phyloP scores from a whole-genome alignment of 257 asterid species.

The Forsythia viridissima region DNA sequence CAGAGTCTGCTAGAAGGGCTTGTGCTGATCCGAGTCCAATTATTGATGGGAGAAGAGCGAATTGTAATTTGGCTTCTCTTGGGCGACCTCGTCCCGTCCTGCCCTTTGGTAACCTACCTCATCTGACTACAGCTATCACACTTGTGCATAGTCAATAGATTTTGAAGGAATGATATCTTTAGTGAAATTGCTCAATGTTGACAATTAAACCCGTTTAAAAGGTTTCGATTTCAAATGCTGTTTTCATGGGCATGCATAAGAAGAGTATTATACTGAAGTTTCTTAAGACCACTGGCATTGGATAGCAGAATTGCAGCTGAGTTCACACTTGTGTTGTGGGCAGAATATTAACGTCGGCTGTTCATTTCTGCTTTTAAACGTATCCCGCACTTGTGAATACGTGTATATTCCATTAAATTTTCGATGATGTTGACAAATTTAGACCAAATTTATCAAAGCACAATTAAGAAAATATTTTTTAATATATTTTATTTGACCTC shows the following conservation, averaged over 20 bases:
- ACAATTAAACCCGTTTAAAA: neutral
- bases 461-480: neutral
- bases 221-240: neutral
- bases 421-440: neutral
- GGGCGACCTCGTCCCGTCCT: slow-evolving; percentile 87
- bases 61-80: slow-evolving; percentile 92
- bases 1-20: slow-evolving; percentile 96
- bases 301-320: neutral
- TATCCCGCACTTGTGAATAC: neutral
- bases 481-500: neutral
- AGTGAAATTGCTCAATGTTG: neutral
- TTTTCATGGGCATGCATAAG: neutral
- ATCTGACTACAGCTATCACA: neutral
- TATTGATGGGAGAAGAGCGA: slow-evolving; percentile 96
- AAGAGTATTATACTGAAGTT: neutral
- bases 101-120: slow-evolving; percentile 63
- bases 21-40: slow-evolving; percentile 91
- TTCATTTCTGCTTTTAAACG: neutral
- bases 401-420: neutral
- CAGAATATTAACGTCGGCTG: neutral
- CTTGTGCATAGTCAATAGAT: neutral
- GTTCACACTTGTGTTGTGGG: neutral
- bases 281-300: neutral
- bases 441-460: neutral
- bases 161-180: neutral